Evolutionary conservation across 139 green algal genomes (phyloP), one percentile per base, ranked within the genome.

Genomic region (Chlamydomonas sp.): DNA sequence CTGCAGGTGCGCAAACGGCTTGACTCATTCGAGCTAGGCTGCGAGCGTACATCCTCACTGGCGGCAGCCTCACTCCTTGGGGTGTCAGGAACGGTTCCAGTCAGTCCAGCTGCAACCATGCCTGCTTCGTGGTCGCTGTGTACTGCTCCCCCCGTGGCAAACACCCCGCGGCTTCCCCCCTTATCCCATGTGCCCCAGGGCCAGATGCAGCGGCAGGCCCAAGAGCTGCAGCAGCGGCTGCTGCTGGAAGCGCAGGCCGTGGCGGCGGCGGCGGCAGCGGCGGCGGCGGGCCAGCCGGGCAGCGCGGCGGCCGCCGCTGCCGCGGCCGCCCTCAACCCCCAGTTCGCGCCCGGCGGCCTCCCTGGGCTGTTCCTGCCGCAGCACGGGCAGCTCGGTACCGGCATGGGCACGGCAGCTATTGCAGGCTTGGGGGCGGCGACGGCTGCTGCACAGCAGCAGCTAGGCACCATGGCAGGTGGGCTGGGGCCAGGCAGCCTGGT

Each of bases 221-320:
- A 78, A 58, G 75, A 88, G 84, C 84, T 88, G 63, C 84, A 88
- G 59, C 75, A 88, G 58, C 84, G 84, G 49, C 84, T 88, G 17
- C 16, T 78, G 75, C 0, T 8, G 58, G 84, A 88, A 64, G 75
- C 84, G 1, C 62, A 74, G 61, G 49, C 73, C 3, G 3, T 87
- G 57, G 81, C 81, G 31, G 79, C 79, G 31, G 16, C 63, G 7
- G 64, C n/a, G 17, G 79, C 63, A 49, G 63, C 79, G 14, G 60
- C 17, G 67, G 15, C 58, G 59, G 10, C 5, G 49, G 6, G 31
- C 61, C n/a, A 61, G 49, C 74, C 3, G 49, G 74, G 72, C n/a
- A 7, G 72, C 1, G 7, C 72, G 4, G 7, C 3, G n/a, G 72
- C 2, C 31, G 31, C 31, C 31, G 31, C 31, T 49, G 31, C 31